phyloP scores from a whole-genome alignment of 768 basidiomycete genomes.

The Suillus tomentosus region DNA sequence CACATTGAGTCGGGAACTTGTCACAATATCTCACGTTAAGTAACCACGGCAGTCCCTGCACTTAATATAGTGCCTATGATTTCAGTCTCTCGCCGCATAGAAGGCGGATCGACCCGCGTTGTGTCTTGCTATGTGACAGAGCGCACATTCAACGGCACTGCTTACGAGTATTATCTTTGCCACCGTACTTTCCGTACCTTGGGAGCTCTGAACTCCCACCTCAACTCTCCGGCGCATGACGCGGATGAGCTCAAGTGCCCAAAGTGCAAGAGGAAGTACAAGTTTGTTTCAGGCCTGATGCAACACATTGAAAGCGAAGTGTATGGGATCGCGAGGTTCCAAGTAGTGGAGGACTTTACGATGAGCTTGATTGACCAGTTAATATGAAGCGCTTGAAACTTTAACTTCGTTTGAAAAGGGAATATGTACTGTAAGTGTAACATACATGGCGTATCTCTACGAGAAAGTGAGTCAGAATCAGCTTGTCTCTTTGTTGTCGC shows the following conservation, averaged over 20 bases:
- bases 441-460: neutral
- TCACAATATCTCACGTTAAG: no score
- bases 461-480: neutral
- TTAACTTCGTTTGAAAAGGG: neutral
- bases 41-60: no score
- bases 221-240: constrained; percentile 39
- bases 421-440: neutral
- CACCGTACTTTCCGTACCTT: constrained; percentile 34
- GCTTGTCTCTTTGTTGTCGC: neutral
- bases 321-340: constrained; percentile 4
- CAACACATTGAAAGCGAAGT: constrained; percentile 34
- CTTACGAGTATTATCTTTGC: constrained; percentile 48
- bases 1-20: no score
- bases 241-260: constrained; percentile 46
- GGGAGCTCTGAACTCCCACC: constrained; percentile 26
- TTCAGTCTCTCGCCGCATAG: no score
- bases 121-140: constrained; percentile 35
- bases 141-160: constrained; percentile 40
- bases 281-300: constrained; percentile 41
- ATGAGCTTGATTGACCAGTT: neutral
- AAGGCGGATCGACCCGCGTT: constrained; percentile 18
- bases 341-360: neutral
- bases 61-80: no score
- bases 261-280: constrained; percentile 40
- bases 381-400: constrained; percentile 1